These are phyloP conservation scores for Excoecaria agallocha DNA, from an alignment of 345 rosid genomes.

Conservation along the genomic window DNA sequence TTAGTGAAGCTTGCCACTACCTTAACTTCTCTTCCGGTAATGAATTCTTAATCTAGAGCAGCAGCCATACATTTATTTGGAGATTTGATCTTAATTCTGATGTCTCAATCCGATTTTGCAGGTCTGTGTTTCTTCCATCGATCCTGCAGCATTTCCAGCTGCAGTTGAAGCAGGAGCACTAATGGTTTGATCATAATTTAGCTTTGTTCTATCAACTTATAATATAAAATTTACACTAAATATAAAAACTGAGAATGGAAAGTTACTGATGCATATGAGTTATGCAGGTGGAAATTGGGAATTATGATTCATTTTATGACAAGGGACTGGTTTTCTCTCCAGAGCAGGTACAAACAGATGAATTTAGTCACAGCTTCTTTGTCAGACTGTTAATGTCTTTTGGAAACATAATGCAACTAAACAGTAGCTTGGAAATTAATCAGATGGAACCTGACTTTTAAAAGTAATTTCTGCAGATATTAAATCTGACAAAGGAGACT, in stretches of 20 bases:
- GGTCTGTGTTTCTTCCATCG: constrained; percentile 70
- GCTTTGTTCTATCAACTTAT: not conserved
- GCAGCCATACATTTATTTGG: not conserved
- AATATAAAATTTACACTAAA: not conserved
- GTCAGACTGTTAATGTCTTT: no score
- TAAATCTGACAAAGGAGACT: constrained; percentile 51
- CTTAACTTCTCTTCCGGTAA: constrained; percentile 64
- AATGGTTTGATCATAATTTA: constrained; percentile 39
- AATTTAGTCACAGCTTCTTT: not conserved
- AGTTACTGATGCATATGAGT: not conserved
- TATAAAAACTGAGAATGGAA: constrained; percentile 4
- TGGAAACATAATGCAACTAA: not conserved
- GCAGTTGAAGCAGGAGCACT: constrained; percentile 62
- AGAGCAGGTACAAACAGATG: constrained; percentile 43
- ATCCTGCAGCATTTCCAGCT: constrained; percentile 45
- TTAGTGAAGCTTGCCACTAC: constrained; percentile 52
- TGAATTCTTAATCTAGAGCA: constrained; percentile 3
- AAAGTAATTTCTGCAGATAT: constrained; percentile 37
- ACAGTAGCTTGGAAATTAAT: no score
- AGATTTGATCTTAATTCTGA: not conserved
- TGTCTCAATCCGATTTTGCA: constrained; percentile 11
- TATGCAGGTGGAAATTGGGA: constrained; percentile 64
- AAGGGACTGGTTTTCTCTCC: constrained; percentile 43
- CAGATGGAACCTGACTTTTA: not conserved
- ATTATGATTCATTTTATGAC: constrained; percentile 62